phyloP scores from a whole-genome alignment of 768 basidiomycete genomes.

The Nidularia pulvinata region DNA sequence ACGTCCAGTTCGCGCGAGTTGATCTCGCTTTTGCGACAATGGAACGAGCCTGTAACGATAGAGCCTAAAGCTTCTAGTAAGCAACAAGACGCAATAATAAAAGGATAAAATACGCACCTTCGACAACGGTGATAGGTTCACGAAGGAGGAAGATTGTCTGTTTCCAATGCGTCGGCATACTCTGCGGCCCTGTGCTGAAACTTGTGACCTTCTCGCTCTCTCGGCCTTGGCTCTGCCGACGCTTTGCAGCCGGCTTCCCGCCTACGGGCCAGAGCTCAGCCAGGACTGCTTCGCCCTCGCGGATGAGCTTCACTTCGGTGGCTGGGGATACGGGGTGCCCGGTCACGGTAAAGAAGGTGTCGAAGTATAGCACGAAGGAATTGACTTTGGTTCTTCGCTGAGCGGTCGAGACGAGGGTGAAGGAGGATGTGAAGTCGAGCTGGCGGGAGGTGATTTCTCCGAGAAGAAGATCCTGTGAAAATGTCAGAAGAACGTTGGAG shows the following conservation, averaged over 20 bases:
- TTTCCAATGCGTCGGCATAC: constrained; percentile 94
- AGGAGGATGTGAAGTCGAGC: constrained; percentile 79
- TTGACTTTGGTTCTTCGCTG: constrained; percentile 65
- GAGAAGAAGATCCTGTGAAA: constrained; percentile 74
- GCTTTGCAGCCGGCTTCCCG: constrained; percentile 56
- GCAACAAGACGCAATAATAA: not conserved
- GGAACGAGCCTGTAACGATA: constrained; percentile 76
- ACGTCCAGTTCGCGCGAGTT: constrained; percentile 92
- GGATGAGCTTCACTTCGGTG: constrained; percentile 53
- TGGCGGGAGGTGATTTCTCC: constrained; percentile 62
- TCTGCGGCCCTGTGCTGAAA: constrained; percentile 91
- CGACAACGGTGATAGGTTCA: constrained; percentile 73
- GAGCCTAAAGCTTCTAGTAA: constrained; percentile 47
- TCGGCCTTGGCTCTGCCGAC: constrained; percentile 57
- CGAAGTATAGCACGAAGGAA: constrained; percentile 91
- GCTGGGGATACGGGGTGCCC: constrained; percentile 52
- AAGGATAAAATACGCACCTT: constrained; percentile 49
- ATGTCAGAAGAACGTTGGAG: not conserved
- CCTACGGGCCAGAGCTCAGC: constrained; percentile 84
- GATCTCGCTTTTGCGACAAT: constrained; percentile 72
- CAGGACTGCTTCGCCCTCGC: constrained; percentile 59
- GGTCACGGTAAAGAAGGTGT: constrained; percentile 81
- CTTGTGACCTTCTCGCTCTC: constrained; percentile 56
- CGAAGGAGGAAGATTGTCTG: constrained; percentile 89
- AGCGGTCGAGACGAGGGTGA: constrained; percentile 69